A percentile compares a stretch with the other conserved stretches of the same genome.
These are phyloP conservation scores for Coniella lustricola DNA, from an alignment of 2,329 filamentous ascomycete species.

Conservation along the genomic window DNA sequence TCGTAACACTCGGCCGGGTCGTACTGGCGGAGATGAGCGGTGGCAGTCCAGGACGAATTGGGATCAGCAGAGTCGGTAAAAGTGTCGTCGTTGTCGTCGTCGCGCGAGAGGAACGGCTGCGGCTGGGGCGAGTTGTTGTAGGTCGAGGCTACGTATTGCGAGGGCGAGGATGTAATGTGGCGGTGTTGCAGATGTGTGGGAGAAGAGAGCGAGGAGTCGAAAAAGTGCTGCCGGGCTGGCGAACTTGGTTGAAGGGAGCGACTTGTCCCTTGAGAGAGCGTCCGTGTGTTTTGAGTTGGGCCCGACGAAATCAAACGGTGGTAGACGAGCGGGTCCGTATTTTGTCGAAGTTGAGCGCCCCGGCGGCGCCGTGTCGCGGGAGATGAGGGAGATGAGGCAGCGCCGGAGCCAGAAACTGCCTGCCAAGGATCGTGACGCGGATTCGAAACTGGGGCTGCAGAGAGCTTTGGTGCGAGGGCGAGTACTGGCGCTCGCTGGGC, in stretches of 20 bases:
- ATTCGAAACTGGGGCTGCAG: neutral
- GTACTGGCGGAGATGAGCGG: neutral
- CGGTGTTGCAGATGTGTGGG: neutral
- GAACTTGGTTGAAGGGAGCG: conserved; percentile 4
- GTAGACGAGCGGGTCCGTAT: conserved; percentile 15
- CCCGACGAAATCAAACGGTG: conserved; percentile 15
- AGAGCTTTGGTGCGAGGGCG: neutral
- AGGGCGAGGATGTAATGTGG: neutral
- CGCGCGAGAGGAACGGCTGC: neutral
- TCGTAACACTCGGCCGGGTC: conserved; percentile 1
- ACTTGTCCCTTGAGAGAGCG: neutral
- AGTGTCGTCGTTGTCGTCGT: neutral
- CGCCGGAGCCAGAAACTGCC: neutral
- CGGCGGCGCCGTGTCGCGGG: conserved; percentile 14
- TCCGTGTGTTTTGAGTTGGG: conserved; percentile 8
- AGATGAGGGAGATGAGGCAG: conserved; percentile 3
- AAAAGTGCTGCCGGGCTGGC: conserved; percentile 6
- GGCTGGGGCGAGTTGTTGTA: neutral
- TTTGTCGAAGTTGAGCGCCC: conserved; percentile 11
- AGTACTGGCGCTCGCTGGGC: neutral
- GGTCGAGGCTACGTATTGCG: neutral
- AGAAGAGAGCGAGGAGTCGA: conserved; percentile 7
- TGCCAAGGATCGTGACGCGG: neutral
- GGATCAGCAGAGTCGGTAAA: neutral
- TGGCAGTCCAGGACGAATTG: neutral